Conservation (phyloP, 257 asterid species). For the Apocynum venetum region DNA sequence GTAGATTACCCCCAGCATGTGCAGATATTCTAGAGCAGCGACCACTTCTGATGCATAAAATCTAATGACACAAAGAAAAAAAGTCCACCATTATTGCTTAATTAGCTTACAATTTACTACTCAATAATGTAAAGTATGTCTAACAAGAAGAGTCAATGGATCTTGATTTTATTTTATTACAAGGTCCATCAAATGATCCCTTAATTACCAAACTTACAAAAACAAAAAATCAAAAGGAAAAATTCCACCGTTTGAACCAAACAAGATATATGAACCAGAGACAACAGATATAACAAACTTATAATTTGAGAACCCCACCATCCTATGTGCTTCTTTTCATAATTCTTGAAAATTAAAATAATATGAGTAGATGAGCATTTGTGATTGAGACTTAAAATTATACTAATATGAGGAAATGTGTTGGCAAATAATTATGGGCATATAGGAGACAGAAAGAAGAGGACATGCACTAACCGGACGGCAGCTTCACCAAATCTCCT, state of each 20-base stretch:
- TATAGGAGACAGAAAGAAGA: neutral
- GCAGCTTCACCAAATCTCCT: conserved; percentile 50
- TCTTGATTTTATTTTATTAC: no score
- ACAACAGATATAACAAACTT: conserved; percentile 3
- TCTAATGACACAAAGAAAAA: conserved; percentile 24
- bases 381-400: neutral
- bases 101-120: neutral
- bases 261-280: neutral
- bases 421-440: neutral
- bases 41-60: conserved; percentile 79
- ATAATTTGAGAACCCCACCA: conserved; percentile 7
- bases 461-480: conserved; percentile 47
- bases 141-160: no score
- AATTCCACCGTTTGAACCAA: neutral
- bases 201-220: neutral
- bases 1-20: conserved; percentile 64
- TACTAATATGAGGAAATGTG: neutral
- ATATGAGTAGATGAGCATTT: neutral
- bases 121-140: neutral
- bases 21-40: conserved; percentile 78
- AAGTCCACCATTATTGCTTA: neutral
- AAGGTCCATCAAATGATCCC: no score
- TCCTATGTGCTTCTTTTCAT: neutral
- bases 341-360: neutral
- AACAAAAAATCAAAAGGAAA: neutral